These are phyloP conservation scores for Salix udensis DNA, from an alignment of 345 rosid genomes.

Conservation along the genomic window DNA sequence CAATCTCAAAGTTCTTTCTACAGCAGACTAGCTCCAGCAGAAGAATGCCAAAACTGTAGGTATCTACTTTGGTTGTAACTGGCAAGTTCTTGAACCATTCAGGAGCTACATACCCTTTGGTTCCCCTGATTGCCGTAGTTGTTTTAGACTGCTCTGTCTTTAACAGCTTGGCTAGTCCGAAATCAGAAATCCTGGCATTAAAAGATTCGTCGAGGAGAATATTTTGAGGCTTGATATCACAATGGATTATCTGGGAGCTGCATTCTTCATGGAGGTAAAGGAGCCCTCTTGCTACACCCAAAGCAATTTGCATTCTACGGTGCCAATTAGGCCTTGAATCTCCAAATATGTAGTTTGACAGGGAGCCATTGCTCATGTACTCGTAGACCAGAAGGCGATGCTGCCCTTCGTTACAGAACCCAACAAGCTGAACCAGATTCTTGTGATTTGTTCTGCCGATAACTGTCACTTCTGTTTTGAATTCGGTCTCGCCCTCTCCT, in stretches of 20 bases:
- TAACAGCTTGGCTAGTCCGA: slow-evolving; percentile 34
- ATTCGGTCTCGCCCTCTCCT: slow-evolving; percentile 24
- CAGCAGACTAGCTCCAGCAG: slow-evolving; percentile 9
- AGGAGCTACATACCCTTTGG: slow-evolving; percentile 43
- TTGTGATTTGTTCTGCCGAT: slow-evolving; percentile 38
- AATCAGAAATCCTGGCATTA: slow-evolving; percentile 15
- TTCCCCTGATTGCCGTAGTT: slow-evolving; percentile 30
- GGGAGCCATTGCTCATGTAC: slow-evolving; percentile 32
- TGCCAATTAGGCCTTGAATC: slow-evolving; percentile 22
- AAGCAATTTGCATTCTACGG: slow-evolving; percentile 26
- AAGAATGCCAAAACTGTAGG: slow-evolving; percentile 32
- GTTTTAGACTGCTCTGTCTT: slow-evolving; percentile 25
- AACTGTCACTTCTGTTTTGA: slow-evolving; percentile 22
- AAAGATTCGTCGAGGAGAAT: slow-evolving; percentile 19
- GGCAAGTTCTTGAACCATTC: slow-evolving; percentile 46
- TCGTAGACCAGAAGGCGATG: slow-evolving; percentile 33
- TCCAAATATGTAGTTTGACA: slow-evolving; percentile 28
- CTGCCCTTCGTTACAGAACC: slow-evolving; percentile 29
- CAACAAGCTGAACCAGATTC: slow-evolving; percentile 37
- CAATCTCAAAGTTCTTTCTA: not conserved
- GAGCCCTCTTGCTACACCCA: slow-evolving; percentile 35
- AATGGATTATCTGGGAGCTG: slow-evolving; percentile 36
- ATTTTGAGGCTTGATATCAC: slow-evolving; percentile 46
- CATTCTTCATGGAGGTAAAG: slow-evolving; percentile 39
- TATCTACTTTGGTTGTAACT: slow-evolving; percentile 38